These are phyloP conservation scores for Opeltia flavorubescens DNA, from an alignment of 495 filamentous ascomycete species.

Conservation along the genomic window DNA sequence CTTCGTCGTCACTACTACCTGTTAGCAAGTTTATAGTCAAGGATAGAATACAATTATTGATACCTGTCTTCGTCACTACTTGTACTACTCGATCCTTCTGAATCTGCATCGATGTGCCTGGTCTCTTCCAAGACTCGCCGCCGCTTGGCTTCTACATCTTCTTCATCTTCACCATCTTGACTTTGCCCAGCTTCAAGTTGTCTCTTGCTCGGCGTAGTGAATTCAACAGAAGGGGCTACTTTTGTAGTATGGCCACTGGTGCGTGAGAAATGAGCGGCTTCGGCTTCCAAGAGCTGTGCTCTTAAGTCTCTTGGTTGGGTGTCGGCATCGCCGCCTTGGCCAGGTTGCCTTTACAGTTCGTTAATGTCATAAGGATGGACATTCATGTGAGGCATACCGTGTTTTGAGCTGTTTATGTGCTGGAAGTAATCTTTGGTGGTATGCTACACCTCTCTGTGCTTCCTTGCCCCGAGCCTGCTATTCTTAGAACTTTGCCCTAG, in stretches of 20 bases:
- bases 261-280: constrained; percentile 79
- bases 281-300: constrained; percentile 78
- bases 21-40: constrained; percentile 6
- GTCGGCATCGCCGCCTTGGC: constrained; percentile 80
- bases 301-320: constrained; percentile 62
- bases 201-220: constrained; percentile 43
- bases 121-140: constrained; percentile 79
- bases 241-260: constrained; percentile 44
- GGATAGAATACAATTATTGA: constrained; percentile 2
- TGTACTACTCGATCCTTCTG: constrained; percentile 52
- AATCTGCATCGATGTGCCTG: constrained; percentile 82
- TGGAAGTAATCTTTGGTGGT: constrained; percentile 90
- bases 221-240: constrained; percentile 24
- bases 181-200: constrained; percentile 39
- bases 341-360: constrained; percentile 46
- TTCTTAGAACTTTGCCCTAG: background rate
- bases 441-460: constrained; percentile 81
- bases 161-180: constrained; percentile 36
- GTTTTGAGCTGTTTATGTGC: constrained; percentile 86
- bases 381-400: constrained; percentile 34
- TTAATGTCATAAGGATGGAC: constrained; percentile 3
- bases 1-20: constrained; percentile 49
- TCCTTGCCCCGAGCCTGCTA: constrained; percentile 82
- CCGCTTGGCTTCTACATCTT: constrained; percentile 73
- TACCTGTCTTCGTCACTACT: constrained; percentile 60